A percentile compares a stretch with the other conserved stretches of the same genome.
These are phyloP conservation scores for Sporothrix euskadiensis DNA, from an alignment of 2,329 filamentous ascomycete genomes.

Conservation along the genomic window DNA sequence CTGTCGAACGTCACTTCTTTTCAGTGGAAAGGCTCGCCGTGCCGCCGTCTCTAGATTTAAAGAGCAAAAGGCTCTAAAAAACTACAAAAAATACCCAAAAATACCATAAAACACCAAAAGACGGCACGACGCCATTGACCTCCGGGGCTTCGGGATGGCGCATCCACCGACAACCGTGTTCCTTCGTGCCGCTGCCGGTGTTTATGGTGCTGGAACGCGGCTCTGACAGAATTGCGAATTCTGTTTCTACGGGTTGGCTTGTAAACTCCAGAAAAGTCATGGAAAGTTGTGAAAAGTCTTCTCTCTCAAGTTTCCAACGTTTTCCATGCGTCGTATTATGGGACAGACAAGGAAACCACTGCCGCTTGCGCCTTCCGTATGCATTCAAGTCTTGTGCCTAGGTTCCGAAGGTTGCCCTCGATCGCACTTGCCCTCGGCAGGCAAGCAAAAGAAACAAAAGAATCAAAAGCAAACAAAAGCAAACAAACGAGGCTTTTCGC, in stretches of 20 bases:
- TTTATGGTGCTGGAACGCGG: neutral
- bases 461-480: neutral
- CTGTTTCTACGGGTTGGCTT: neutral
- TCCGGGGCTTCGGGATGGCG: constrained; percentile 15
- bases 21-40: neutral
- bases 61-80: no score
- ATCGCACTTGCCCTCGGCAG: neutral
- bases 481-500: neutral
- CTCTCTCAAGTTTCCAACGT: neutral
- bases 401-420: neutral
- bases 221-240: constrained; percentile 3
- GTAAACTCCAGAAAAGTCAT: neutral
- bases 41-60: neutral
- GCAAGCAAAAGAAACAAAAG: neutral
- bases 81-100: neutral
- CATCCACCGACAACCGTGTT: constrained; percentile 24
- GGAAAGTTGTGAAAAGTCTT: neutral
- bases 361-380: constrained; percentile 9
- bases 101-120: neutral
- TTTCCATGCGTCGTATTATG: neutral
- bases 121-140: constrained; percentile 13
- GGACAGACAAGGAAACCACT: neutral
- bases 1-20: neutral
- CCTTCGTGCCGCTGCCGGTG: constrained; percentile 14
- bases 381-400: neutral